These are phyloP conservation scores for Amanita muscaria DNA, from an alignment of 768 basidiomycete species.

Conservation along the genomic window DNA sequence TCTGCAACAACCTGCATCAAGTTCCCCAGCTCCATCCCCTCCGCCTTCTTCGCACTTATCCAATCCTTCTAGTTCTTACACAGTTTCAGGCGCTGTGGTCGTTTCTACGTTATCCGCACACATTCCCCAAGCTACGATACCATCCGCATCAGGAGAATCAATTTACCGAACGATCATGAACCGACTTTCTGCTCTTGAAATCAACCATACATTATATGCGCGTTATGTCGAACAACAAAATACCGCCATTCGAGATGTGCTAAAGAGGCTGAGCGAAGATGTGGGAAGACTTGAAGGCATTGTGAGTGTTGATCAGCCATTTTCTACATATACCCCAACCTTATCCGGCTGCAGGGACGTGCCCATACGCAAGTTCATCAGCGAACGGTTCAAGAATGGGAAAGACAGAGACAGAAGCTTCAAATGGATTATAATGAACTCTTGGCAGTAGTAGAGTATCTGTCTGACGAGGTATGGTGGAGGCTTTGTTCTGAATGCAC, in stretches of 20 bases:
- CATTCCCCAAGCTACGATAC: conserved; percentile 14
- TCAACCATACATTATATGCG: conserved; percentile 77
- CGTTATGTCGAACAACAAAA: conserved; percentile 90
- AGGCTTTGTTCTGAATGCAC: conserved; percentile 2
- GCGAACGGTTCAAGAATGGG: conserved; percentile 58
- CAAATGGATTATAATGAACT: conserved; percentile 68
- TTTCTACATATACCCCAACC: background rate
- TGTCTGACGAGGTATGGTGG: conserved; percentile 68
- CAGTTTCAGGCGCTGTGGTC: background rate
- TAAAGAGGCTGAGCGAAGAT: conserved; percentile 69
- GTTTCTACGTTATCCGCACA: conserved; percentile 9
- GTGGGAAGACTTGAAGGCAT: conserved; percentile 69
- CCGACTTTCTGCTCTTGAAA: conserved; percentile 74
- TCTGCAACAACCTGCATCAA: background rate
- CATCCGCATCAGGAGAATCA: conserved; percentile 60
- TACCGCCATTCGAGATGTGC: conserved; percentile 59
- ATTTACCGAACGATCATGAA: conserved; percentile 98
- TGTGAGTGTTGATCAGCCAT: conserved; percentile 36
- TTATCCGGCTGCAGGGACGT: conserved; percentile 37
- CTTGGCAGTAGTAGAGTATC: conserved; percentile 57
- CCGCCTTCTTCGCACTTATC: background rate
- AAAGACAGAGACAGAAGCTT: conserved; percentile 53
- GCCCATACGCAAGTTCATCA: conserved; percentile 62
- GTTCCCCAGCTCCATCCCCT: background rate
- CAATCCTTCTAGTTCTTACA: background rate